Evolutionary conservation across 2,329 filamentous ascomycete genomes (phyloP), one percentile per base, ranked within the genome.

Genomic region (Penicillium sp.): DNA sequence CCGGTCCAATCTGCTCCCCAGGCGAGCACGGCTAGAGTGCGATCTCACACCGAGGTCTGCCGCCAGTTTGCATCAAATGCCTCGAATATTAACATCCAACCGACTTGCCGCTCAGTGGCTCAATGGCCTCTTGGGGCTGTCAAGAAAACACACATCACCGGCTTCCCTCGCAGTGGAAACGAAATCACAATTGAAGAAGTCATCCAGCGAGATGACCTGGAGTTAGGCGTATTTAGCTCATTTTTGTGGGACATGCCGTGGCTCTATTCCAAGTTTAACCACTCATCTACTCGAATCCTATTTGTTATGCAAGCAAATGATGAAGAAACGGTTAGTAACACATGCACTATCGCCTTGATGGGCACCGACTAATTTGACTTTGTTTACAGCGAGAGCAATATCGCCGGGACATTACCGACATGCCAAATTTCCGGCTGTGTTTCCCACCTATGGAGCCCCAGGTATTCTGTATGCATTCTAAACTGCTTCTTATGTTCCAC

Each of bases 101-200:
- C 65, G 26, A 63, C 64, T 12, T 49, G 58, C 22, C 58, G 43
- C n/a, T 61, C 67, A 9, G 62, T 62, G 9, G 55, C 72, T 9
- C 74, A 80, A 52, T 87, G 82, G 65, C 80, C 82, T 0, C 62
- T 69, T 3, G 93, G 92, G 1, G 77, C 80, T 0, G 84, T 97
- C 44, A 94, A 90, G 73, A 90, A 88, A 67, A 97, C 94, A 0
- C 93, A 88, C 84, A 85, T 84, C 0, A 78, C 78, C 35, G 86
- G 87, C 3, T 84, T 83, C 60, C 77, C 81, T 1, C 80, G 89
- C 35, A 78, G 71, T 0, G 78, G 77, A 5, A 82, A 91, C 58
- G 90, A 96, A 59, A 90, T 97, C 68, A 94, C 86, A 57, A 86
- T 97, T 38, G 90, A 96, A 66, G 91, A 97, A 70, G 83, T 97